phyloP scores from a whole-genome alignment of 495 filamentous ascomycete species.

The Hypoxylon trugodes region DNA sequence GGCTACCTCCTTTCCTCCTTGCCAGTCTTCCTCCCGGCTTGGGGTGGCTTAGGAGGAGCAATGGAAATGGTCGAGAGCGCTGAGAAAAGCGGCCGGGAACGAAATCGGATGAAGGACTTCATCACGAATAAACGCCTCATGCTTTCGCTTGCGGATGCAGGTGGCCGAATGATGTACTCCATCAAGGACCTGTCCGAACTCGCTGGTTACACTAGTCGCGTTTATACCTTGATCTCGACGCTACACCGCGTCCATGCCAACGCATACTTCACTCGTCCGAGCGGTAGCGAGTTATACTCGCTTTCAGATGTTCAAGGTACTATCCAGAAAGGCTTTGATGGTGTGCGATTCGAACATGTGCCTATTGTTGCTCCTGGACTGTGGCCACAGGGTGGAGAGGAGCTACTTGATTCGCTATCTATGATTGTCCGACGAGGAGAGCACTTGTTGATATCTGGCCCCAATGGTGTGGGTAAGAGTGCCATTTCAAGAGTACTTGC shows the following conservation, averaged over 20 bases:
- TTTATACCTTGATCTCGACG: constrained; percentile 93
- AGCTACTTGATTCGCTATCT: constrained; percentile 86
- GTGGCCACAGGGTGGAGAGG: constrained; percentile 86
- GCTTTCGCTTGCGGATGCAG: constrained; percentile 96
- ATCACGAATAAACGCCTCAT: constrained; percentile 99
- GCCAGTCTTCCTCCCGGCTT: constrained; percentile 93
- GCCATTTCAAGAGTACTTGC: constrained; percentile 89
- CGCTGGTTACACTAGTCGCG: constrained; percentile 92
- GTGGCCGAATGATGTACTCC: constrained; percentile 98
- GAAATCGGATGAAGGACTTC: constrained; percentile 95
- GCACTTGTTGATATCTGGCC: constrained; percentile 91
- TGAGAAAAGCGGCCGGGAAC: constrained; percentile 68
- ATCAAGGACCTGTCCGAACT: constrained; percentile 98
- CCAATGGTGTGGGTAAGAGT: constrained; percentile 94
- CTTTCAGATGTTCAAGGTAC: constrained; percentile 92
- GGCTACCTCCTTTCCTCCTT: constrained; percentile 93
- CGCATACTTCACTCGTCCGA: constrained; percentile 77
- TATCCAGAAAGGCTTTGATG: constrained; percentile 91
- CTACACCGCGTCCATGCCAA: constrained; percentile 93
- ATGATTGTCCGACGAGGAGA: constrained; percentile 89
- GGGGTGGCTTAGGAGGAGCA: constrained; percentile 82
- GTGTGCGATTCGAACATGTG: constrained; percentile 91
- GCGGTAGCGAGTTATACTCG: constrained; percentile 81
- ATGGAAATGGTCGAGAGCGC: constrained; percentile 65
- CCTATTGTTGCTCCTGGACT: constrained; percentile 88